Evolutionary conservation across 305 asterid species (phyloP).

Genomic region (Plantago rigida): DNA sequence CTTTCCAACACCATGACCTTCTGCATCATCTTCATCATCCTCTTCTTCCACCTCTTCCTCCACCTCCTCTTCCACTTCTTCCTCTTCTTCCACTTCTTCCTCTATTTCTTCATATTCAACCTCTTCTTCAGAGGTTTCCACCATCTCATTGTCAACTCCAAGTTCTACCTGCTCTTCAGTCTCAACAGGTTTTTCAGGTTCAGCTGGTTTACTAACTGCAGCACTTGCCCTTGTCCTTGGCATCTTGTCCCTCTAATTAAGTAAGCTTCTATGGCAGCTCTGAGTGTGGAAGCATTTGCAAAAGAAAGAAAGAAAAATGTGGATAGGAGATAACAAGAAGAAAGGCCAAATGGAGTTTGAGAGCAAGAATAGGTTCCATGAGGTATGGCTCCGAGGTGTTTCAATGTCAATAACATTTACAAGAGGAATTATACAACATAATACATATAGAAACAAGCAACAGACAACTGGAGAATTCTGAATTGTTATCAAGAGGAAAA

Average conservation of each 20-base stretch:
- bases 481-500: slow-evolving; percentile 38
- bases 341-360: slow-evolving; percentile 70
- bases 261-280: slow-evolving; percentile 61
- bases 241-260: slow-evolving; percentile 62
- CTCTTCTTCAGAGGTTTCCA: slow-evolving; percentile 59
- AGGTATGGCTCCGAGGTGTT: slow-evolving; percentile 65
- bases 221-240: slow-evolving; percentile 64
- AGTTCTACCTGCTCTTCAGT: slow-evolving; percentile 62
- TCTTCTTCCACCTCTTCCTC: slow-evolving; percentile 57
- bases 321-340: slow-evolving; percentile 70
- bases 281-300: slow-evolving; percentile 78
- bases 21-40: slow-evolving; percentile 43
- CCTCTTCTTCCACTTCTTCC: slow-evolving; percentile 71
- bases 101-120: slow-evolving; percentile 84
- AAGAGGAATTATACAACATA: slow-evolving; percentile 43
- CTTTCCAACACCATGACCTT: slow-evolving; percentile 29
- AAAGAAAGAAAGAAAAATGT: slow-evolving; percentile 62
- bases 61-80: slow-evolving; percentile 47
- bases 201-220: slow-evolving; percentile 46
- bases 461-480: slow-evolving; percentile 35
- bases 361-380: slow-evolving; percentile 62
- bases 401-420: slow-evolving; percentile 40
- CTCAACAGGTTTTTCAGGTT: slow-evolving; percentile 55
- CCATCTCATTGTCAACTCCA: slow-evolving; percentile 55
- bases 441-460: slow-evolving; percentile 55